Percentiles rank a stretch among this genome's conserved stretches.
These are phyloP conservation scores for Acanthamoeba rhysodes DNA, from an alignment of 208 protist genomes.

Conservation along the genomic window DNA sequence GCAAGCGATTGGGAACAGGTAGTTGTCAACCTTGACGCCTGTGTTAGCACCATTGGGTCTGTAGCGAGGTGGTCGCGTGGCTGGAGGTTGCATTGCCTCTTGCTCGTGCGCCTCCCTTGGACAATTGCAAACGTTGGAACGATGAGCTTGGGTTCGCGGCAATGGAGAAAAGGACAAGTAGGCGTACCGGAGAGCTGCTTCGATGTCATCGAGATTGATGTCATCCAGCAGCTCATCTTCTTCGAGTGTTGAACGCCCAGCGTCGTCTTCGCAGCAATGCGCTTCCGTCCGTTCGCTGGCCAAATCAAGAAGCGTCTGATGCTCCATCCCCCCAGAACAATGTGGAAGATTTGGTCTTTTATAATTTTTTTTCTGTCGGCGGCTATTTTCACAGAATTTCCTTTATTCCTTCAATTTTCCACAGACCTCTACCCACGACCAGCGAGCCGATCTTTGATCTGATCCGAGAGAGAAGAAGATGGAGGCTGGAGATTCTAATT, in stretches of 20 bases:
- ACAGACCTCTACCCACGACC: neutral
- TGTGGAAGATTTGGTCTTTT: neutral
- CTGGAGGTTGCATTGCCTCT: neutral
- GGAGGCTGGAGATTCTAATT: neutral
- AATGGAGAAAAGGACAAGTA: neutral
- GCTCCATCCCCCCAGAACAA: neutral
- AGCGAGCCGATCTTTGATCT: neutral
- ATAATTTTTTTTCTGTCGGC: no score
- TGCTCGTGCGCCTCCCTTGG: neutral
- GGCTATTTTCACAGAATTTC: neutral
- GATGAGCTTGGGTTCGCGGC: neutral
- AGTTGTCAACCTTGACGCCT: constrained; percentile 12
- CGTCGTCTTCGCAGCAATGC: neutral
- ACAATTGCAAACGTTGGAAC: neutral
- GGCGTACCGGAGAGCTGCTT: constrained; percentile 31
- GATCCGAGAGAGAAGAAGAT: neutral
- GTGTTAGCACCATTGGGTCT: constrained; percentile 33
- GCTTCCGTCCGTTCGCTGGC: neutral
- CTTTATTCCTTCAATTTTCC: neutral
- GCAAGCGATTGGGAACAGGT: neutral
- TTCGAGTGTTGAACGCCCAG: neutral
- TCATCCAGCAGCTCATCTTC: constrained; percentile 8
- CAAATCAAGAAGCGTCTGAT: neutral
- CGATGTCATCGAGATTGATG: constrained; percentile 23
- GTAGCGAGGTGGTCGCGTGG: neutral